Percentiles rank a stretch among this genome's conserved stretches.
Evolutionary conservation across 345 rosid genomes (phyloP).

Genomic region (Eucalyptus marginata): DNA sequence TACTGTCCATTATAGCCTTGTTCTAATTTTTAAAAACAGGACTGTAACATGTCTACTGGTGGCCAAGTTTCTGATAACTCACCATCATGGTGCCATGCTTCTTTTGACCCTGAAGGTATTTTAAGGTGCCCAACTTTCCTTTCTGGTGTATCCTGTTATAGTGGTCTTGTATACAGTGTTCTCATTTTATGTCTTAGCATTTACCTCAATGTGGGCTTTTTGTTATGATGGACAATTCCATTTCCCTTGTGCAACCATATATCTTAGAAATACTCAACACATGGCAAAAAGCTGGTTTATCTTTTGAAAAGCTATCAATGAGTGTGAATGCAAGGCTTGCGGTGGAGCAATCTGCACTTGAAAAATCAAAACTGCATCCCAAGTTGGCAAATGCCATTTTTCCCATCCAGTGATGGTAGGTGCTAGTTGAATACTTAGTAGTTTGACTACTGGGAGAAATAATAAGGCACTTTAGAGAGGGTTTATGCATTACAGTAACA

Average conservation of each 20-base stretch:
- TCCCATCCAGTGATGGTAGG: background rate
- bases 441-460: background rate
- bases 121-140: slow-evolving; percentile 7
- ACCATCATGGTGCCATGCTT: slow-evolving; percentile 40
- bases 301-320: background rate
- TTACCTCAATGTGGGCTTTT: background rate
- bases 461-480: background rate
- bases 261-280: background rate
- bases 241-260: background rate
- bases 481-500: background rate
- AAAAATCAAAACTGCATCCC: background rate
- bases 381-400: background rate
- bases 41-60: slow-evolving; percentile 14
- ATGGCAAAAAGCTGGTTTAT: background rate
- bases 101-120: slow-evolving; percentile 40
- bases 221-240: background rate
- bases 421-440: background rate
- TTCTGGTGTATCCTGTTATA: background rate
- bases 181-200: background rate
- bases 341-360: background rate
- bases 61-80: slow-evolving; percentile 17
- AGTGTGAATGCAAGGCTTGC: background rate
- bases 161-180: background rate
- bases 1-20: background rate
- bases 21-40: slow-evolving; percentile 3